Evolutionary conservation across 331 rosid species (phyloP).

Genomic region (Saraca asoca): DNA sequence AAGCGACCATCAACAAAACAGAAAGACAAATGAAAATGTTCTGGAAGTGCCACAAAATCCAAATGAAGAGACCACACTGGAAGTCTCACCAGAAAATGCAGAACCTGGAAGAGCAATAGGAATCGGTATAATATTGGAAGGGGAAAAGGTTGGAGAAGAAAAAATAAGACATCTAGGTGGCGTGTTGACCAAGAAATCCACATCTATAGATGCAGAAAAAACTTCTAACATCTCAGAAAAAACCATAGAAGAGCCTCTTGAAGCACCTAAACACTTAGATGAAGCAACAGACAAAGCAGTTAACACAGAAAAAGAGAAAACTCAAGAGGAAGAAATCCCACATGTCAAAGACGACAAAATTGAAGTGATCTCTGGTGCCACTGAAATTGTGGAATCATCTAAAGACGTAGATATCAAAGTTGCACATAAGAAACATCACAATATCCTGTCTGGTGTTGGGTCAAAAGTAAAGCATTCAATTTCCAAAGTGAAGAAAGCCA

Average conservation of each 20-base stretch:
- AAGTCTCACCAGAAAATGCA: conserved; percentile 5
- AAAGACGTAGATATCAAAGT: conserved; percentile 44
- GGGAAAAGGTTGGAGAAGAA: conserved; percentile 27
- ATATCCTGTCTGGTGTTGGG: conserved; percentile 50
- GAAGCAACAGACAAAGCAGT: conserved; percentile 1
- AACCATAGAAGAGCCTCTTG: conserved; percentile 26
- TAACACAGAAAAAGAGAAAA: conserved; percentile 24
- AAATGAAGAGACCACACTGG: conserved; percentile 23
- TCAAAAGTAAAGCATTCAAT: conserved; percentile 74
- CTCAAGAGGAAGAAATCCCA: conserved; percentile 29
- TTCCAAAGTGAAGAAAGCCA: conserved; percentile 73
- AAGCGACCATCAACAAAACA: background rate
- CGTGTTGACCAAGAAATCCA: conserved; percentile 19
- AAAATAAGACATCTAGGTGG: conserved; percentile 3
- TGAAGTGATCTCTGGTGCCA: conserved; percentile 40
- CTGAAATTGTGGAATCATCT: conserved; percentile 44
- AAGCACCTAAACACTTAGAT: conserved; percentile 1
- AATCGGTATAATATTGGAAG: conserved; percentile 27
- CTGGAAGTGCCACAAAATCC: conserved; percentile 9
- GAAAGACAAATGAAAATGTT: conserved; percentile 19
- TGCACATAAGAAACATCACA: conserved; percentile 51
- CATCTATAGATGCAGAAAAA: conserved; percentile 5
- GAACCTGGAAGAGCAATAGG: conserved; percentile 23
- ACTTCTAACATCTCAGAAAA: conserved; percentile 17
- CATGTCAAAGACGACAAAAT: conserved; percentile 3